These are phyloP conservation scores for Ophiobolus disseminans DNA, from an alignment of 2,329 filamentous ascomycete genomes.

Conservation along the genomic window DNA sequence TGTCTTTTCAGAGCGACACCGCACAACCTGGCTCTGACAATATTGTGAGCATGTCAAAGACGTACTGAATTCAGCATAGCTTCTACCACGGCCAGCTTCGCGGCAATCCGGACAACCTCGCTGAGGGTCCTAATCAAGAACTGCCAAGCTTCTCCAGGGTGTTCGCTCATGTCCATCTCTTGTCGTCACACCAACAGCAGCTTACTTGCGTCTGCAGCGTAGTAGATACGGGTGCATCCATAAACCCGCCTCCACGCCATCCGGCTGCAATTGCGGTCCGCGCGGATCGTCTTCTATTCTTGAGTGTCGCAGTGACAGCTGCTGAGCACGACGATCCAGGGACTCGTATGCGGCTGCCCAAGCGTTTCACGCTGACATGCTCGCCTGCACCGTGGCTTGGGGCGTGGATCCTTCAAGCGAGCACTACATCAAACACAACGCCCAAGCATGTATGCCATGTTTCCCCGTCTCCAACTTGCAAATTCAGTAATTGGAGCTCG, in stretches of 20 bases:
- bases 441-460: neutral
- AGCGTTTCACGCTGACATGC: conserved; percentile 21
- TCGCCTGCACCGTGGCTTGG: conserved; percentile 17
- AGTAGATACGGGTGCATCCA: conserved; percentile 12
- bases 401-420: conserved; percentile 5
- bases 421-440: conserved; percentile 13
- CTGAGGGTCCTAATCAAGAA: conserved; percentile 22
- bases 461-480: neutral
- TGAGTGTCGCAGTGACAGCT: neutral
- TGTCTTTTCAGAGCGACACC: no score
- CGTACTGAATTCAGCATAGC: no score
- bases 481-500: no score
- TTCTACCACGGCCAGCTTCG: no score
- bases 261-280: conserved; percentile 11
- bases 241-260: conserved; percentile 7
- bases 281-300: conserved; percentile 2
- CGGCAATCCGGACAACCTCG: no score
- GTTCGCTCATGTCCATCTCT: conserved; percentile 3
- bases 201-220: conserved; percentile 18
- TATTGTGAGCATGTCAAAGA: no score
- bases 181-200: conserved; percentile 12
- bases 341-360: conserved; percentile 13
- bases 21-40: no score
- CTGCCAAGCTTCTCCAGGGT: conserved; percentile 34
- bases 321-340: neutral